A percentile compares a stretch with the other conserved stretches of the same genome.
Conservation (phyloP, 140 eudicot species). For the Cichorium intybus region DNA sequence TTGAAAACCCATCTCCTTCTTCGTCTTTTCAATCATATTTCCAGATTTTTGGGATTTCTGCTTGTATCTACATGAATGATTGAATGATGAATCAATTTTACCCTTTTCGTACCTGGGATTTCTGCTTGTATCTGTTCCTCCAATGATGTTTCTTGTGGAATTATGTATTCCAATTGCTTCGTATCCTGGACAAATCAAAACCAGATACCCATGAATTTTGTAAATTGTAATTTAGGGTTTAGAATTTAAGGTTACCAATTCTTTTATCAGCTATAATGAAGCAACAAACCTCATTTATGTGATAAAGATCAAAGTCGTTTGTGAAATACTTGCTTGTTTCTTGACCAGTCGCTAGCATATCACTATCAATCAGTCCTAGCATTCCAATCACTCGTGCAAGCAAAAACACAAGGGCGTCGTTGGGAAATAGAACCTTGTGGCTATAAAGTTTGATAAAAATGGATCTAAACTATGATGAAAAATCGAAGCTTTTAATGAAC, state of each 20-base stretch:
- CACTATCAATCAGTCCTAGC: conserved; percentile 80
- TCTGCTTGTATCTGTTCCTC: conserved; percentile 56
- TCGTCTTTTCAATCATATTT: too few relatives aligned
- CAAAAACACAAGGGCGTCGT: conserved; percentile 61
- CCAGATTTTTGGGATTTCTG: too few relatives aligned
- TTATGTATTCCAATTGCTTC: conserved; percentile 55
- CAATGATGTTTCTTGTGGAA: conserved; percentile 67
- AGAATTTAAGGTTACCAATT: too few relatives aligned
- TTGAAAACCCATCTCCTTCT: too few relatives aligned
- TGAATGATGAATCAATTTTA: too few relatives aligned
- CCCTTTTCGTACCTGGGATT: too few relatives aligned
- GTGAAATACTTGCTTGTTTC: conserved; percentile 89
- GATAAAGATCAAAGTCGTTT: conserved; percentile 69
- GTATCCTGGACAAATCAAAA: conserved; percentile 52
- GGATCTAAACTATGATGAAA: not conserved
- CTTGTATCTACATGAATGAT: too few relatives aligned
- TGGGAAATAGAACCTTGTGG: conserved; percentile 75
- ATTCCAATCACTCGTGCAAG: conserved; percentile 79
- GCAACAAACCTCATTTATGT: conserved; percentile 53
- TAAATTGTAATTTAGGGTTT: too few relatives aligned
- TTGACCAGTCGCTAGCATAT: conserved; percentile 70
- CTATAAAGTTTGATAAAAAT: not conserved
- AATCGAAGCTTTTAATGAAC: not conserved
- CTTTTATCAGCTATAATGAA: not conserved
- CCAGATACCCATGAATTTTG: not conserved